Evolutionary conservation across 2,329 filamentous ascomycete species (phyloP).

Genomic region (Calonectria hawksworthii): DNA sequence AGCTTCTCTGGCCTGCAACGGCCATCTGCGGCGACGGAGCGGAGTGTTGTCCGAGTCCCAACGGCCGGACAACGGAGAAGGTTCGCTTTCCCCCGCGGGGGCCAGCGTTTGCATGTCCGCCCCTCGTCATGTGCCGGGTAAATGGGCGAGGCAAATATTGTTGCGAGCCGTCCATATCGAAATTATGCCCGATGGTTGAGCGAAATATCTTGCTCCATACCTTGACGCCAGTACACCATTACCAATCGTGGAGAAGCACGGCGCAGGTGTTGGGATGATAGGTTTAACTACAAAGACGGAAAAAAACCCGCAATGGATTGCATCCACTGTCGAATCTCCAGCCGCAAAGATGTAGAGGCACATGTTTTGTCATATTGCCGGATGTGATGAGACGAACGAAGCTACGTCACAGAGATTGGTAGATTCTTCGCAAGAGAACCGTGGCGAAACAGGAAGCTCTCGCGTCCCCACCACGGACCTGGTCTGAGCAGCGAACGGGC

Average conservation of each 20-base stretch:
- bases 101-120: neutral
- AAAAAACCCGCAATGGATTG: constrained; percentile 21
- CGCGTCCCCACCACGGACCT: constrained; percentile 15
- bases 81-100: constrained; percentile 18
- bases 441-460: constrained; percentile 17
- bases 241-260: constrained; percentile 21
- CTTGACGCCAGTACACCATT: constrained; percentile 1
- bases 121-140: constrained; percentile 18
- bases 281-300: neutral
- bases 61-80: constrained; percentile 14
- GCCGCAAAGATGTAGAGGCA: neutral
- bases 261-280: constrained; percentile 12
- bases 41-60: constrained; percentile 31
- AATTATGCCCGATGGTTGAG: constrained; percentile 26
- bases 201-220: constrained; percentile 22
- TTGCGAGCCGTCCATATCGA: neutral
- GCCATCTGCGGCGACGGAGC: constrained; percentile 8
- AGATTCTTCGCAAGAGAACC: constrained; percentile 31
- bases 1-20: constrained; percentile 1
- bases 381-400: constrained; percentile 29
- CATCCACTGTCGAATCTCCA: neutral
- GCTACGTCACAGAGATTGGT: constrained; percentile 40
- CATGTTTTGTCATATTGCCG: constrained; percentile 4
- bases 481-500: constrained; percentile 25
- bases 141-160: constrained; percentile 24